These are phyloP conservation scores for Alternaria atra DNA, from an alignment of 2,329 filamentous ascomycete species.

Conservation along the genomic window DNA sequence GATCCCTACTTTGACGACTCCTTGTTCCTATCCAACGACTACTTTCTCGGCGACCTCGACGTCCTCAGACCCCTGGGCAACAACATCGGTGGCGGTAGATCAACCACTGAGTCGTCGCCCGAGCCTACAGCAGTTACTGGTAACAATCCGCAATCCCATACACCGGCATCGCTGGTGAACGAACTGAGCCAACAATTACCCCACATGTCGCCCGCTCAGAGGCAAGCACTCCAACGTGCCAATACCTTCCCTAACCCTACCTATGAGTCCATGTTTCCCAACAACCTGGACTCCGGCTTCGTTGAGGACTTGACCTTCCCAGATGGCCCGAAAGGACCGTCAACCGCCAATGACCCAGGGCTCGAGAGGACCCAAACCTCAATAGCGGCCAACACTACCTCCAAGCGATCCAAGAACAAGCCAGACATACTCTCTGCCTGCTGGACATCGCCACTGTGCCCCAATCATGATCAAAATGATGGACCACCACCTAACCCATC, in stretches of 20 bases:
- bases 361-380: slow-evolving; percentile 29
- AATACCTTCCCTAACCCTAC: slow-evolving; percentile 47
- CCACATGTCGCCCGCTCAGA: slow-evolving; percentile 37
- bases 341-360: slow-evolving; percentile 22
- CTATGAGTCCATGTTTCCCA: slow-evolving; percentile 50
- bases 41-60: slow-evolving; percentile 52
- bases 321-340: slow-evolving; percentile 40
- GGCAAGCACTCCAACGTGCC: slow-evolving; percentile 36
- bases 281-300: slow-evolving; percentile 46
- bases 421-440: slow-evolving; percentile 52
- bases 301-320: slow-evolving; percentile 51
- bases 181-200: slow-evolving; percentile 36
- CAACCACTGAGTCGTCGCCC: slow-evolving; percentile 51
- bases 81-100: slow-evolving; percentile 40
- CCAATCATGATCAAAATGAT: slow-evolving; percentile 51
- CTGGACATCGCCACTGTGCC: slow-evolving; percentile 54
- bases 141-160: slow-evolving; percentile 35
- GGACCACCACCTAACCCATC: slow-evolving; percentile 52
- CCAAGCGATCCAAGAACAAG: slow-evolving; percentile 49
- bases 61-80: slow-evolving; percentile 50
- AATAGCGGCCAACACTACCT: slow-evolving; percentile 22
- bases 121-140: slow-evolving; percentile 39
- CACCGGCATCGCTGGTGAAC: slow-evolving; percentile 32
- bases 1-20: slow-evolving; percentile 51
- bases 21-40: slow-evolving; percentile 50